These are phyloP conservation scores for Protea cynaroides DNA, from an alignment of 164 flowering plant genomes.

Conservation along the genomic window DNA sequence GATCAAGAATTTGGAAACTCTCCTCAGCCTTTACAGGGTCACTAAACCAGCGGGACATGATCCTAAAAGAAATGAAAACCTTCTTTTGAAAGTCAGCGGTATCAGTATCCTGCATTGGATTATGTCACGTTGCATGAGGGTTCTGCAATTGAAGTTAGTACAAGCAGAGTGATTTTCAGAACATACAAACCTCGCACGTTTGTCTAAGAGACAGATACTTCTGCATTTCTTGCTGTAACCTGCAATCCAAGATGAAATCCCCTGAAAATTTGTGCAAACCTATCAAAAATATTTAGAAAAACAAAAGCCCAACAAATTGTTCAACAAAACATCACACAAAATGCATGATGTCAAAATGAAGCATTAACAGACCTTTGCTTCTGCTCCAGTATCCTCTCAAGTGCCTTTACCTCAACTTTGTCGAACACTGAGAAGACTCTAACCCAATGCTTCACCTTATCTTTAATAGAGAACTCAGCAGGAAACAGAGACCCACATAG, in stretches of 20 bases:
- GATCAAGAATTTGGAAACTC: slow-evolving; percentile 73
- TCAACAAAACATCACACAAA: slow-evolving; percentile 1
- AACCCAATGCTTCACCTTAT: slow-evolving; percentile 69
- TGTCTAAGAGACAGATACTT: slow-evolving; percentile 77
- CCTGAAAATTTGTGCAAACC: slow-evolving; percentile 34
- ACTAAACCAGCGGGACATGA: slow-evolving; percentile 79
- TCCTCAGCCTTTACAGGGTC: slow-evolving; percentile 87
- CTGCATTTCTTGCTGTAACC: slow-evolving; percentile 97
- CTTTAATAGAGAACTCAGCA: slow-evolving; percentile 46
- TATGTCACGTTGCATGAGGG: slow-evolving; percentile 6
- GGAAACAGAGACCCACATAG: slow-evolving; percentile 66
- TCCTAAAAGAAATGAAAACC: slow-evolving; percentile 50
- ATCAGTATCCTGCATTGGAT: slow-evolving; percentile 65
- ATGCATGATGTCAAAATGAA: slow-evolving; percentile 19
- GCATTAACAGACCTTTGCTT: slow-evolving; percentile 68
- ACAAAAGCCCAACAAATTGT: slow-evolving; percentile 16
- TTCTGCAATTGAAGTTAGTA: slow-evolving; percentile 1
- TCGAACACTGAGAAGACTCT: slow-evolving; percentile 63
- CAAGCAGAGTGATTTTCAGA: slow-evolving; percentile 9
- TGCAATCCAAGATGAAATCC: slow-evolving; percentile 47
- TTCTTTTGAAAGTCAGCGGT: slow-evolving; percentile 70
- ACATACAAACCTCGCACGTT: slow-evolving; percentile 58
- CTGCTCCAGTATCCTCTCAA: slow-evolving; percentile 87
- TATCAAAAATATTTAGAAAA: slow-evolving; percentile 18
- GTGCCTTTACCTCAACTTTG: slow-evolving; percentile 87